Percentiles rank a stretch among this genome's conserved stretches.
Conservation (phyloP, 1,284 basidiomycete genomes). For the Phellopilus nigrolimitatus region DNA sequence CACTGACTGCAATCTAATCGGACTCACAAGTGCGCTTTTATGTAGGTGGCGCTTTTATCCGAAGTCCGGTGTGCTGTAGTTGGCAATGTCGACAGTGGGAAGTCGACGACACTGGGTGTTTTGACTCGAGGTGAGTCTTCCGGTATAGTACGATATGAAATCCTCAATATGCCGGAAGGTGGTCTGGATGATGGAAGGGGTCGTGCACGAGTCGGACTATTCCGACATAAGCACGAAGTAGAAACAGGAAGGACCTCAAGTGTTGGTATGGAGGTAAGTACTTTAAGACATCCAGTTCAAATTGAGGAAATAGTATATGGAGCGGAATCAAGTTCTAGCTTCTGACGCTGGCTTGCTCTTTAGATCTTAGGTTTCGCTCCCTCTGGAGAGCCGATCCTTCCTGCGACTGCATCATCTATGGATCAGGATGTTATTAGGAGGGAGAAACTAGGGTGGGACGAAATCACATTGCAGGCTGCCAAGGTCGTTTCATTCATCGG, state of each 20-base stretch:
- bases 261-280: slow-evolving; percentile 87
- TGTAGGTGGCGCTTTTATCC: slow-evolving; percentile 66
- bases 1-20: too few species aligned
- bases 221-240: slow-evolving; percentile 96
- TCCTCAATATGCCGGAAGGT: slow-evolving; percentile 44
- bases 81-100: slow-evolving; percentile 92
- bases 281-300: slow-evolving; percentile 7
- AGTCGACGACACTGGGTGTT: slow-evolving; percentile 90
- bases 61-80: slow-evolving; percentile 95
- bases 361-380: slow-evolving; percentile 85
- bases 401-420: slow-evolving; percentile 43
- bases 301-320: neutral
- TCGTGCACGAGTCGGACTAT: slow-evolving; percentile 86
- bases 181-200: slow-evolving; percentile 93
- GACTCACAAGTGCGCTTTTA: too few species aligned
- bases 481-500: slow-evolving; percentile 96
- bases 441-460: slow-evolving; percentile 93
- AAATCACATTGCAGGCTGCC: slow-evolving; percentile 86
- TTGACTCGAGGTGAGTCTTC: slow-evolving; percentile 58
- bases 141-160: slow-evolving; percentile 24
- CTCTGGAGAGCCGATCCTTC: slow-evolving; percentile 72
- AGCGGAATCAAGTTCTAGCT: neutral
- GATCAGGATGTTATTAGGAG: slow-evolving; percentile 63
- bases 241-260: slow-evolving; percentile 94
- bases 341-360: too few species aligned